Evolutionary conservation across 2,329 filamentous ascomycete genomes (phyloP), one percentile per base, ranked within the genome.

Genomic region (Ophiocordyceps australis): DNA sequence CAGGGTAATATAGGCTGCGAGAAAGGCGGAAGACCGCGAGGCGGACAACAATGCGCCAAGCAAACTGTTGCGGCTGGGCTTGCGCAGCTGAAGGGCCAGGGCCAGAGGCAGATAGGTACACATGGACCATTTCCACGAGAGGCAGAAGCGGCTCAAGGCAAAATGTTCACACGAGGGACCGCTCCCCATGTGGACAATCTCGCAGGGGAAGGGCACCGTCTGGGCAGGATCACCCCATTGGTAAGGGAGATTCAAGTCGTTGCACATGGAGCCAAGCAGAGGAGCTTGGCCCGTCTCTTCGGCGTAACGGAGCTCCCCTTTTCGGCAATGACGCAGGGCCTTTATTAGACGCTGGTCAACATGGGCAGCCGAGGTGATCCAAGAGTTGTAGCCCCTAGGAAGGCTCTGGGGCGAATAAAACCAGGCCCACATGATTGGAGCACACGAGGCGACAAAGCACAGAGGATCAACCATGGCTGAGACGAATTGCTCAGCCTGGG

Each of bases 351-450:
- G 75, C 10, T 51, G 40, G 44, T 92, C 82, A 13, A 89, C 70
- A 23, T 74, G 62, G 4, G 82, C 81, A 4, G 75, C 77, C 14
- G 74, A 71, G 21, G 64, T 68, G 38, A 92, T 89, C 81, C 82
- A 91, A 43, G 72, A 74, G 39, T 72, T 74, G 52, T 91, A 91
- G 21, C 73, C 62, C 16, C 55, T 60, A 3, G 82, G 82, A 2
- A 92, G 61, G 13, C 67, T 62, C 19, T 67, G 59, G 0, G 81
- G 79, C 8, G 58, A 47, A 52, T 86, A 92, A 45, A 91, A 74
- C 78, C 79, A 92, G 12, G 79, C 66, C 75, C 79, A 86, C 82
- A 91, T 92, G 36, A 91, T 74, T 20, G 80, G 53, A 14, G 73
- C 75, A 20, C 67, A 72, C 13, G 78, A 83, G 18, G 62, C 47